Evolutionary conservation across 225 moss, liverwort and hornwort genomes (phyloP).

Genomic region (Marchantia paleacea): DNA sequence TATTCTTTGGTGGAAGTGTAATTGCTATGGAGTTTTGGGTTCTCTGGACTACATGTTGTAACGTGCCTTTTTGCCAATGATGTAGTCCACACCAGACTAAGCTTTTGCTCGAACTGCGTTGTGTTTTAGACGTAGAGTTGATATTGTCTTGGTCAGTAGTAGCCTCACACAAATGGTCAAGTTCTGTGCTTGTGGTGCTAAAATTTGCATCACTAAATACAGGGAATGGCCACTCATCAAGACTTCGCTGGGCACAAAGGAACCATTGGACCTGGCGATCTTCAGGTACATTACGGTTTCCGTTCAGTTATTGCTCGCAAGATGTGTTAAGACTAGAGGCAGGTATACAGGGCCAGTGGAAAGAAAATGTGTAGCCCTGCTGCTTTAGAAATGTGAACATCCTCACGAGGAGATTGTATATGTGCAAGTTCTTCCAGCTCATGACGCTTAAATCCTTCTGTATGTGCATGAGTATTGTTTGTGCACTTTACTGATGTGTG

Average conservation of each 20-base stretch:
- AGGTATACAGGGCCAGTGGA: neutral
- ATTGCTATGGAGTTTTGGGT: neutral
- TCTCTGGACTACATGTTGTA: neutral
- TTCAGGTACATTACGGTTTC: slow-evolving; percentile 48
- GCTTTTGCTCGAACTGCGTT: no score
- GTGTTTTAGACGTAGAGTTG: no score
- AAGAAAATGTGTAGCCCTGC: neutral
- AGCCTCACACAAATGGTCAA: neutral
- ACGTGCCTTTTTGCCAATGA: neutral
- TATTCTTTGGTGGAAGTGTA: no score
- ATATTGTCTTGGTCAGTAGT: neutral
- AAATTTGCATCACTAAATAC: neutral
- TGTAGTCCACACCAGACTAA: neutral
- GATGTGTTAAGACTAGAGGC: neutral
- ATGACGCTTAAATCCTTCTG: neutral
- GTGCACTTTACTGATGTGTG: neutral
- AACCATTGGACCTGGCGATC: slow-evolving; percentile 66
- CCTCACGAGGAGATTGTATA: neutral
- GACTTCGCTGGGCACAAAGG: slow-evolving; percentile 86
- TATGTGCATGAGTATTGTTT: no score
- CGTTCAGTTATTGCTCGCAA: no score
- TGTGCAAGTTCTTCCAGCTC: neutral
- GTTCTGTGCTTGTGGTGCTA: neutral
- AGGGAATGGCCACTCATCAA: slow-evolving; percentile 74
- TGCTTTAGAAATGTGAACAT: neutral